phyloP scores from a whole-genome alignment of 2,329 filamentous ascomycete genomes.

The Ascochyta viciae-villosae region DNA sequence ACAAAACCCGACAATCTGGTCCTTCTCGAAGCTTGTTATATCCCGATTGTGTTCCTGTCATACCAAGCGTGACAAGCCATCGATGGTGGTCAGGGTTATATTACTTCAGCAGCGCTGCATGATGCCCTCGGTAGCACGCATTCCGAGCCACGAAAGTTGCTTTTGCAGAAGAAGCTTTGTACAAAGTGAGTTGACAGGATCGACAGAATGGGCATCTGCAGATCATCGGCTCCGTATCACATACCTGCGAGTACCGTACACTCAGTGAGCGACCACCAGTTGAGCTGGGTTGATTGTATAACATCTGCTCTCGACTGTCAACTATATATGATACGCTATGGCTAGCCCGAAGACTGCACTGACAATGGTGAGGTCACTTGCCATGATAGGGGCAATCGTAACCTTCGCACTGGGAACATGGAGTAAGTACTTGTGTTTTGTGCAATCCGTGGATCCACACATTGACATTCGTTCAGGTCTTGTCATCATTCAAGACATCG shows the following conservation, averaged over 20 bases:
- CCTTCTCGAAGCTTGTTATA: background rate
- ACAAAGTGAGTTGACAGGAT: constrained; percentile 7
- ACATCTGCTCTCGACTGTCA: background rate
- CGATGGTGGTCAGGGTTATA: background rate
- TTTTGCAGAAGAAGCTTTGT: constrained; percentile 9
- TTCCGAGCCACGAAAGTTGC: constrained; percentile 9
- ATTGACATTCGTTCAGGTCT: constrained; percentile 1
- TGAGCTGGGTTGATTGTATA: background rate
- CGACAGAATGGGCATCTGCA: background rate
- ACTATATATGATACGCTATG: background rate
- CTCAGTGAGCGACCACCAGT: constrained; percentile 1
- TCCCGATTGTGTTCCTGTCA: constrained; percentile 7
- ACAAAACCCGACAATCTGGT: background rate
- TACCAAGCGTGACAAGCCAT: constrained; percentile 11
- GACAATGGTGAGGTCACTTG: constrained; percentile 25
- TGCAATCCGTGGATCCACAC: background rate
- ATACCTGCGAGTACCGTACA: background rate
- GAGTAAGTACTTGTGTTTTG: constrained; percentile 20
- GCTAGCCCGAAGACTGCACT: constrained; percentile 6
- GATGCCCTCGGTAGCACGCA: background rate
- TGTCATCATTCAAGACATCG: constrained; percentile 11
- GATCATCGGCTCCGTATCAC: background rate
- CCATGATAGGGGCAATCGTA: constrained; percentile 19
- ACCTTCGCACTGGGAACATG: constrained; percentile 29
- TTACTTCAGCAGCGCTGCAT: background rate